These are phyloP conservation scores for Penicilliopsis zonata DNA, from an alignment of 495 filamentous ascomycete species.

Conservation along the genomic window DNA sequence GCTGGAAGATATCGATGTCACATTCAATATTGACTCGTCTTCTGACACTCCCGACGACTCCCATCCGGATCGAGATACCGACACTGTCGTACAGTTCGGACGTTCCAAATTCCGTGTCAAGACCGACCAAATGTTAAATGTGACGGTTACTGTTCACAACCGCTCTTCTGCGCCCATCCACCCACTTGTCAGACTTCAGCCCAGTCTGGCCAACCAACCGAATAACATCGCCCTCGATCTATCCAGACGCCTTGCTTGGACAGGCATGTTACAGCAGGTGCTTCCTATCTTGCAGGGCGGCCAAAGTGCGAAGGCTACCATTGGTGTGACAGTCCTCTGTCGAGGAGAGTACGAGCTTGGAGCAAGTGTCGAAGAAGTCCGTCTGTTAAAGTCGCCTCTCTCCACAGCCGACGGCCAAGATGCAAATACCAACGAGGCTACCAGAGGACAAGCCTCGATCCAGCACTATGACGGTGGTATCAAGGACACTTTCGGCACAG, in stretches of 20 bases:
- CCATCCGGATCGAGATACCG: background rate
- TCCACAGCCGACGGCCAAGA: constrained; percentile 7
- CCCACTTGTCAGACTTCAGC: constrained; percentile 66
- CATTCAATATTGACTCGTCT: constrained; percentile 38
- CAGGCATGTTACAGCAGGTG: constrained; percentile 66
- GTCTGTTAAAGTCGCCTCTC: constrained; percentile 15
- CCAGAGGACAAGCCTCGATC: constrained; percentile 11
- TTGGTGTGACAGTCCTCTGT: constrained; percentile 62
- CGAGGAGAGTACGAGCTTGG: constrained; percentile 74
- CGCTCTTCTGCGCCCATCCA: constrained; percentile 54
- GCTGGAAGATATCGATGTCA: constrained; percentile 67
- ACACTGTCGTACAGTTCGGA: constrained; percentile 24
- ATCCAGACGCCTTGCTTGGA: constrained; percentile 71
- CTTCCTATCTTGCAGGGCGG: constrained; percentile 48
- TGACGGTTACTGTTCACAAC: constrained; percentile 59
- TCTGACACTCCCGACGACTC: constrained; percentile 6
- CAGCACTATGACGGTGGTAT: constrained; percentile 27
- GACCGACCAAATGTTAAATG: constrained; percentile 59
- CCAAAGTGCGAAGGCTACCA: constrained; percentile 38
- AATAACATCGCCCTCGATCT: constrained; percentile 69
- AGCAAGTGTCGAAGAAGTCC: constrained; percentile 71
- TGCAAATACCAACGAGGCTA: constrained; percentile 1
- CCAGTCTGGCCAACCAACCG: constrained; percentile 60
- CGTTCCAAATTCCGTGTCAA: constrained; percentile 42
- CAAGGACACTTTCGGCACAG: constrained; percentile 40